Evolutionary conservation across 306 rosid species (phyloP).

Genomic region (Cucumis melo): DNA sequence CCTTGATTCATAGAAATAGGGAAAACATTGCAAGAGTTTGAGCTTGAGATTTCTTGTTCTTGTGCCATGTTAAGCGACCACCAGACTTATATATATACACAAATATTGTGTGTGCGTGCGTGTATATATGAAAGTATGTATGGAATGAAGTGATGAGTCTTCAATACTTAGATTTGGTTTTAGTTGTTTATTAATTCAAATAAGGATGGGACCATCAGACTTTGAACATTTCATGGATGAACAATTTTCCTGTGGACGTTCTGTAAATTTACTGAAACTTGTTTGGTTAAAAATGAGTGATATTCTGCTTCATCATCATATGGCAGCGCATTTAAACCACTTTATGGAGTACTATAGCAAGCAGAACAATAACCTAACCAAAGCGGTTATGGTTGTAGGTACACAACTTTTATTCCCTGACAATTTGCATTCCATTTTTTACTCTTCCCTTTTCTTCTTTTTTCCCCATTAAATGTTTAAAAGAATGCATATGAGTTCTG

Average conservation of each 20-base stretch:
- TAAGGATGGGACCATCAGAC: not conserved
- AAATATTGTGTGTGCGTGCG: too few species aligned
- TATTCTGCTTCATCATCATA: constrained; percentile 9
- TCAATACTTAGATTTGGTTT: not conserved
- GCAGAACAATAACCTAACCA: constrained; percentile 51
- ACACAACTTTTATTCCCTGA: constrained; percentile 8
- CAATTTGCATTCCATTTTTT: not conserved
- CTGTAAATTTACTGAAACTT: constrained; percentile 1
- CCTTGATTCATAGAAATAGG: not conserved
- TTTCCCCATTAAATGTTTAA: not conserved
- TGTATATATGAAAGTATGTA: not conserved
- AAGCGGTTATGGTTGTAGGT: constrained; percentile 57
- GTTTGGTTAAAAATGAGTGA: constrained; percentile 6
- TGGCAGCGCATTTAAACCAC: constrained; percentile 94
- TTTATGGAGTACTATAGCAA: constrained; percentile 57
- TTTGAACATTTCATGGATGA: not conserved
- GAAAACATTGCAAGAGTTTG: not conserved
- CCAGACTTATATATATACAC: not conserved
- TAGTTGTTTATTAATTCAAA: not conserved
- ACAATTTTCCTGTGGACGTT: not conserved
- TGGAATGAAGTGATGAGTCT: not conserved
- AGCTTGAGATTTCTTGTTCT: not conserved
- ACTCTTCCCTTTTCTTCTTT: too few species aligned
- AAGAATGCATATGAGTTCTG: not conserved
- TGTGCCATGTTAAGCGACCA: not conserved